phyloP scores from a whole-genome alignment of 306 rosid genomes.

The Morella rubra region DNA sequence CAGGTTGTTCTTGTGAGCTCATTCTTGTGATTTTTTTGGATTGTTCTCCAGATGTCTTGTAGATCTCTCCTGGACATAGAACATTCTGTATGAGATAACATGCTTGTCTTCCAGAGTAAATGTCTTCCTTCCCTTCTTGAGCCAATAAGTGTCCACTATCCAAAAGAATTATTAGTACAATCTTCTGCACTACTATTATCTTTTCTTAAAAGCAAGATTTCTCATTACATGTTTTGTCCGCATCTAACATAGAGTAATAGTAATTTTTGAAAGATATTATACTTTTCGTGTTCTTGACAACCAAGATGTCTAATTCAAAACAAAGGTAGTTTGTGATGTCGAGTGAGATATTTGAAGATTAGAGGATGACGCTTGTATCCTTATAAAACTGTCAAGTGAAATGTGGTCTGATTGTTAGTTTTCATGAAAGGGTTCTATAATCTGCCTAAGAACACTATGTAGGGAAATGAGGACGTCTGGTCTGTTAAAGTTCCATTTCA shows the following conservation, averaged over 20 bases:
- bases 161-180: not conserved
- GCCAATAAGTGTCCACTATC: not conserved
- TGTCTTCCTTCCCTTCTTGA: not conserved
- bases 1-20: slow-evolving; percentile 50
- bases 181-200: not conserved
- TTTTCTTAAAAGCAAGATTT: not conserved
- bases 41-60: not conserved
- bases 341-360: not conserved
- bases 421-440: not conserved
- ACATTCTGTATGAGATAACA: not conserved
- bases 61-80: not conserved
- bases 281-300: not conserved
- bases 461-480: not conserved
- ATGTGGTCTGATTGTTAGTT: not conserved
- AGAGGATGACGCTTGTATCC: not conserved
- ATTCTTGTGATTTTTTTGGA: not conserved
- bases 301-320: not conserved
- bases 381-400: not conserved
- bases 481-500: not conserved
- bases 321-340: not conserved
- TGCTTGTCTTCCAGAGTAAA: not conserved
- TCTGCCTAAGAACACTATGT: not conserved
- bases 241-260: not conserved
- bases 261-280: not conserved
- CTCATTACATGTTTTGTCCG: not conserved